These are phyloP conservation scores for Wickerhamiella cacticola DNA, from an alignment of 805 yeast species.

Conservation along the genomic window DNA sequence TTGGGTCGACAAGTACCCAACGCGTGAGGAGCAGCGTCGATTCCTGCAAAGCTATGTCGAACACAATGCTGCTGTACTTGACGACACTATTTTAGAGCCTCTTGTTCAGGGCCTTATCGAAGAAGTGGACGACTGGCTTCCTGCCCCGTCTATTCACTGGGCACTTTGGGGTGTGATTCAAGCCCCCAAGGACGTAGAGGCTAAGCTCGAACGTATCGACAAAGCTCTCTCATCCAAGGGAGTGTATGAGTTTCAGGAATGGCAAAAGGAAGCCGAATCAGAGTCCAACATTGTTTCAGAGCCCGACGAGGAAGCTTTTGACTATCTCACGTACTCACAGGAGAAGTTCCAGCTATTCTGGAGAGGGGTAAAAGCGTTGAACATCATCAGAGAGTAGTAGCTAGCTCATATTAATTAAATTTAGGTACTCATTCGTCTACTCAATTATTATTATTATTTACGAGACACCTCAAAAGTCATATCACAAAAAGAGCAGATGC, in stretches of 20 bases:
- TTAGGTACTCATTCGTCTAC: no score
- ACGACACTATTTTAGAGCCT: slow-evolving; percentile 31
- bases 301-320: slow-evolving; percentile 38
- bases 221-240: not conserved
- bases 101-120: slow-evolving; percentile 44
- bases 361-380: slow-evolving; percentile 43
- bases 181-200: slow-evolving; percentile 39
- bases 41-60: slow-evolving; percentile 69
- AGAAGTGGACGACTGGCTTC: slow-evolving; percentile 66
- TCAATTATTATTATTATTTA: no score
- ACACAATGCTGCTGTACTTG: slow-evolving; percentile 26
- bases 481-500: no score
- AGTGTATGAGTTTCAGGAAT: slow-evolving; percentile 34
- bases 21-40: slow-evolving; percentile 52
- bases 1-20: slow-evolving; percentile 52
- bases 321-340: slow-evolving; percentile 59
- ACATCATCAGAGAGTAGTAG: not conserved
- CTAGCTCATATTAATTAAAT: not conserved
- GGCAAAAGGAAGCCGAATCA: slow-evolving; percentile 14
- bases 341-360: slow-evolving; percentile 64
- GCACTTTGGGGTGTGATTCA: slow-evolving; percentile 85
- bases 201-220: slow-evolving; percentile 10
- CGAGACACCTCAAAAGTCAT: no score
- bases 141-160: slow-evolving; percentile 72
- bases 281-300: slow-evolving; percentile 19